Conservation (phyloP, 257 asterid species). For the Sherardia arvensis region DNA sequence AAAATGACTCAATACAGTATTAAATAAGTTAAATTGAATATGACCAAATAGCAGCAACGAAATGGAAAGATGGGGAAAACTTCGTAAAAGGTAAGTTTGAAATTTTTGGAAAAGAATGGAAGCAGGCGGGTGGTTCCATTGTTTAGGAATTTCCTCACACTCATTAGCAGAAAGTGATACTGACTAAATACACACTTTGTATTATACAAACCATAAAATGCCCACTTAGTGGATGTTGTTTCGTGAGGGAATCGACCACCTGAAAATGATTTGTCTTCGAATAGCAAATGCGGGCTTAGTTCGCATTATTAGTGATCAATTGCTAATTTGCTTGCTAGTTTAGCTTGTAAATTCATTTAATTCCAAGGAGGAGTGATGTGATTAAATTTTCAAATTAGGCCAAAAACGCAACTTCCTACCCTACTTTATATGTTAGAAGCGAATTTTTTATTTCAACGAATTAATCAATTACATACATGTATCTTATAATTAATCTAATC, state of each 20-base stretch:
- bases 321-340: not conserved
- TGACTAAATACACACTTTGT: not conserved
- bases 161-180: not conserved
- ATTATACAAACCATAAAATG: not conserved
- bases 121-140: not conserved
- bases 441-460: too few species aligned
- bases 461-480: too few species aligned
- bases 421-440: too few species aligned
- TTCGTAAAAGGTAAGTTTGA: not conserved
- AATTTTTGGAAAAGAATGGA: not conserved
- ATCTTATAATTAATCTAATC: too few species aligned
- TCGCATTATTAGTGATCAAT: not conserved
- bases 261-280: not conserved
- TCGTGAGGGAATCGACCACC: not conserved
- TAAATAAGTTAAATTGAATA: too few species aligned
- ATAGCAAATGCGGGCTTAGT: not conserved
- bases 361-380: too few species aligned
- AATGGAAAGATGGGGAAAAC: not conserved
- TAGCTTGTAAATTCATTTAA: too few species aligned
- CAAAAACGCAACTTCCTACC: too few species aligned
- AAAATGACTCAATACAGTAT: too few species aligned
- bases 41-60: too few species aligned
- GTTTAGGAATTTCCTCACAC: not conserved
- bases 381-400: too few species aligned
- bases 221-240: not conserved